These are phyloP conservation scores for Verticillium nubilum DNA, from an alignment of 2,329 filamentous ascomycete genomes.

Conservation along the genomic window DNA sequence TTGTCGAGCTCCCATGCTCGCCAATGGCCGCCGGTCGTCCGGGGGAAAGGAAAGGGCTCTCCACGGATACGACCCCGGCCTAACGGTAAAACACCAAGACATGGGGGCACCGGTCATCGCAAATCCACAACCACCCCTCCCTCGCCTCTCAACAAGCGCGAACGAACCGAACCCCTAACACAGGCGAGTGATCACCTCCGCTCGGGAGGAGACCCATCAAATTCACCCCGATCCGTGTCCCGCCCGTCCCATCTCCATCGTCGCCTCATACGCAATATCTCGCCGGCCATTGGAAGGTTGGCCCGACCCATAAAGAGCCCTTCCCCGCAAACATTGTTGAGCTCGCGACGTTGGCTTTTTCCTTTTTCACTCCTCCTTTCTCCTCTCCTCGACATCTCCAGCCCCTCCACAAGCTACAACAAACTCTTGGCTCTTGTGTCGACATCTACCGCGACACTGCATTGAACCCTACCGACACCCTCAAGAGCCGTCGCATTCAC, in stretches of 20 bases:
- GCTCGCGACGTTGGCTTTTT: neutral
- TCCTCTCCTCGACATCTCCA: neutral
- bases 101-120: neutral
- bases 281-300: neutral
- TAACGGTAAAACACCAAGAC: conserved; percentile 8
- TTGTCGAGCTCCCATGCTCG: neutral
- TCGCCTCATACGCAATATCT: neutral
- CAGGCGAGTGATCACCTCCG: neutral
- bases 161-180: neutral
- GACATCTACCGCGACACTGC: neutral
- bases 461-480: neutral
- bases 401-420: neutral
- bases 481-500: neutral
- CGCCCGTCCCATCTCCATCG: neutral
- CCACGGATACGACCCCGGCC: conserved; percentile 7
- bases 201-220: neutral
- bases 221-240: neutral
- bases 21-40: conserved; percentile 4
- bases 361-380: neutral
- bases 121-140: neutral
- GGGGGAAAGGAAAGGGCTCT: conserved; percentile 11
- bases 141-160: neutral
- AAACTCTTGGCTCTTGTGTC: neutral
- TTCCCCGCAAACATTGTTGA: neutral
- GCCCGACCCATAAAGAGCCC: neutral